These are phyloP conservation scores for Candida saitoana DNA, from an alignment of 805 yeast species.

Conservation along the genomic window DNA sequence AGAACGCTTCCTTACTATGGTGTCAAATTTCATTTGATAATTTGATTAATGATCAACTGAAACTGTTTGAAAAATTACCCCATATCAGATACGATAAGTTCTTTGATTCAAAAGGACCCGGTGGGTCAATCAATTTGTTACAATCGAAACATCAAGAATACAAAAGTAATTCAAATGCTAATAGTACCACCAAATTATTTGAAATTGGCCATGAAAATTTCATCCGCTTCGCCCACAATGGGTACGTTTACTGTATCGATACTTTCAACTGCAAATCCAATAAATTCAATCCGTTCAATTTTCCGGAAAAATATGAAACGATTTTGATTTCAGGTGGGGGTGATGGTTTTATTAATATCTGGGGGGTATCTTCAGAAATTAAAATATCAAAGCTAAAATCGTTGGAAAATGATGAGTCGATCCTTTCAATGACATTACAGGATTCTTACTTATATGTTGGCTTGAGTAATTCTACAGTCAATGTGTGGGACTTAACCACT, in stretches of 20 bases:
- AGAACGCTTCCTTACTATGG: constrained; percentile 84
- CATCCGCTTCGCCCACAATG: constrained; percentile 83
- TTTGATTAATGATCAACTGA: neutral
- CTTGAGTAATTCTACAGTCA: constrained; percentile 65
- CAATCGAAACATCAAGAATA: constrained; percentile 25
- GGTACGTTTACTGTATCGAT: constrained; percentile 75
- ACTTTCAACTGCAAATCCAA: constrained; percentile 14
- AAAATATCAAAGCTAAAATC: constrained; percentile 22
- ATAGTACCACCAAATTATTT: constrained; percentile 32
- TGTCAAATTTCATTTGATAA: constrained; percentile 32
- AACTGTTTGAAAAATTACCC: constrained; percentile 22
- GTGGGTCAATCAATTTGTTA: constrained; percentile 45
- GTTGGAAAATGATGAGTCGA: constrained; percentile 63
- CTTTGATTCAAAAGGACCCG: constrained; percentile 87
- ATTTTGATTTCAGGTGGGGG: constrained; percentile 66
- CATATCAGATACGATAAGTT: constrained; percentile 74
- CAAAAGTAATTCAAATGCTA: constrained; percentile 5
- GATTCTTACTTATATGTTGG: constrained; percentile 83
- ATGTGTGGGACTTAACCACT: constrained; percentile 84
- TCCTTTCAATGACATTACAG: constrained; percentile 61
- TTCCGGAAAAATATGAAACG: constrained; percentile 14
- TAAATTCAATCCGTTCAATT: constrained; percentile 14
- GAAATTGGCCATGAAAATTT: constrained; percentile 68
- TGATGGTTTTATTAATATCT: constrained; percentile 80
- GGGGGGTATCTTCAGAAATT: constrained; percentile 46